These are phyloP conservation scores for Fusarium pseudograminearum DNA, from an alignment of 2,329 filamentous ascomycete species.

Conservation along the genomic window DNA sequence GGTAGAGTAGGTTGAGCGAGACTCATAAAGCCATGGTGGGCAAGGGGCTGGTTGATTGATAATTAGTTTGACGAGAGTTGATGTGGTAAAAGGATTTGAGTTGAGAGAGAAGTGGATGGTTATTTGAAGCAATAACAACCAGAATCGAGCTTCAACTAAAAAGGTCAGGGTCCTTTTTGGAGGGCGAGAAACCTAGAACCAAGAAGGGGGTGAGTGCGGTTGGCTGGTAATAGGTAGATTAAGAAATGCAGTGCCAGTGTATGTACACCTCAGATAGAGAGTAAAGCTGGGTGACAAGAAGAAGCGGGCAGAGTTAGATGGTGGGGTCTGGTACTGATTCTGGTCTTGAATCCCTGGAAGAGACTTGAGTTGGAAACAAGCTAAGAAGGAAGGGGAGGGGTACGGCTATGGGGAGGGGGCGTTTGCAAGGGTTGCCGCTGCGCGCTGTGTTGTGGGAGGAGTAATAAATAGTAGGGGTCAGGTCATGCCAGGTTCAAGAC, in stretches of 20 bases:
- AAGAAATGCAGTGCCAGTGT: constrained; percentile 28
- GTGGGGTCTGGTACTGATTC: constrained; percentile 39
- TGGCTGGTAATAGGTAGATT: constrained; percentile 20
- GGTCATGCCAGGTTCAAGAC: not conserved
- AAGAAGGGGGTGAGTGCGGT: constrained; percentile 15
- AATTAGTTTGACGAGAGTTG: constrained; percentile 17
- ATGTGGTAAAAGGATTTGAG: constrained; percentile 1
- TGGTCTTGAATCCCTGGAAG: constrained; percentile 43
- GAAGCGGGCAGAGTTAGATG: constrained; percentile 39
- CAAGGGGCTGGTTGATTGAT: not conserved
- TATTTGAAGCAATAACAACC: constrained; percentile 21
- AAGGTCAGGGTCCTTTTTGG: constrained; percentile 21
- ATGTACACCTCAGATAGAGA: constrained; percentile 26
- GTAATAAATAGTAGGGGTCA: not conserved
- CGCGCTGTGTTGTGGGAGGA: constrained; percentile 2
- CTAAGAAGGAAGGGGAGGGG: constrained; percentile 41
- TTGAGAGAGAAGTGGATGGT: constrained; percentile 5
- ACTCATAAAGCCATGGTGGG: constrained; percentile 44
- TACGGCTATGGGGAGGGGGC: constrained; percentile 8
- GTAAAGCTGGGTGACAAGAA: constrained; percentile 32
- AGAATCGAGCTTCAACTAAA: constrained; percentile 17
- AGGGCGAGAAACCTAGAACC: constrained; percentile 23
- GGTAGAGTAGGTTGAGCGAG: constrained; percentile 22
- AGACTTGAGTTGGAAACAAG: constrained; percentile 41
- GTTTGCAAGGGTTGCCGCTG: constrained; percentile 10